Conservation (phyloP, 805 yeast species). For the Metschnikowia bowlesiae region DNA sequence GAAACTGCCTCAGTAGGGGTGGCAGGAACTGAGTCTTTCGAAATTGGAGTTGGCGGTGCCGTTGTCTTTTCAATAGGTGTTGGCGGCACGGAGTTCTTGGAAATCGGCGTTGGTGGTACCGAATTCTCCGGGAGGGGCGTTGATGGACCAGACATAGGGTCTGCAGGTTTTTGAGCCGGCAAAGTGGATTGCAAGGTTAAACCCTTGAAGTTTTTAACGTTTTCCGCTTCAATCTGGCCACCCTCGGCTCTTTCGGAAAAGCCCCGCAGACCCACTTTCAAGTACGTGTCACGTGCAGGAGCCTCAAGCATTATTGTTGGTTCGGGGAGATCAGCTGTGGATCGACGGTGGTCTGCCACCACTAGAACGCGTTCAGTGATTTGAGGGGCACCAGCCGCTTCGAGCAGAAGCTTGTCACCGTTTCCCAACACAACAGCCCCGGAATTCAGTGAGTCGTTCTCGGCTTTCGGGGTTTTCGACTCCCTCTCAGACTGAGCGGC, state of each 20-base stretch:
- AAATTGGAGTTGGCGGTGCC: not conserved
- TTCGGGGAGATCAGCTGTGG: not conserved
- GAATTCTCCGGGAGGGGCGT: not conserved
- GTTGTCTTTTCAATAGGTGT: not conserved
- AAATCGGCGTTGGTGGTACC: constrained; percentile 3
- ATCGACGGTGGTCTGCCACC: not conserved
- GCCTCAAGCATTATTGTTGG: constrained; percentile 3
- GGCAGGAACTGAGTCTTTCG: not conserved
- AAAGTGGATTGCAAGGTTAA: not conserved
- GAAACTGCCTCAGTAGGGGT: not conserved
- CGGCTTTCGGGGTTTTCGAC: not conserved
- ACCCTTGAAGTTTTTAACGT: not conserved
- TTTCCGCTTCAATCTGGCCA: not conserved
- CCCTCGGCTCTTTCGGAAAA: not conserved
- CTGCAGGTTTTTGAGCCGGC: not conserved
- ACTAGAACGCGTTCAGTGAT: not conserved
- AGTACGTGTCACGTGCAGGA: not conserved
- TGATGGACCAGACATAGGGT: not conserved
- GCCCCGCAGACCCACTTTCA: not conserved
- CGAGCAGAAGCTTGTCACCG: not conserved
- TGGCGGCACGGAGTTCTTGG: not conserved
- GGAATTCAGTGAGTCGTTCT: not conserved
- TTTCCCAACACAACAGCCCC: not conserved
- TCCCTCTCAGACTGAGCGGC: not conserved
- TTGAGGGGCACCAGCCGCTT: not conserved